A percentile compares a stretch with the other conserved stretches of the same genome.
Evolutionary conservation across 1,284 basidiomycete genomes (phyloP).

Genomic region (Athelia sp.): DNA sequence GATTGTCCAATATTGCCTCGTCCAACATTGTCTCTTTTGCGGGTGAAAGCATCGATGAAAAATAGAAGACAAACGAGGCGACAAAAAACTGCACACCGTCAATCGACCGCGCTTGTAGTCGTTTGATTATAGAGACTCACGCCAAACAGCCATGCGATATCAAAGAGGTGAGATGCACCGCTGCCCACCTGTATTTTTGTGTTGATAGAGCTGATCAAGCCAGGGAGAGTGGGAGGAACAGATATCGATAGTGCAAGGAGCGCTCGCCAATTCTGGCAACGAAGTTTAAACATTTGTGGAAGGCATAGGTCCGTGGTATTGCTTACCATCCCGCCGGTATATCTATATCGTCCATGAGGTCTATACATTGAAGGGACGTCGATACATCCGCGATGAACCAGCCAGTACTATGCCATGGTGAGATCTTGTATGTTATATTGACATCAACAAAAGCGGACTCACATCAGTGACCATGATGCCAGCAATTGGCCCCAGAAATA

Average conservation of each 20-base stretch:
- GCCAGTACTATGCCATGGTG: slow-evolving; percentile 46
- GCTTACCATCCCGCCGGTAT: slow-evolving; percentile 59
- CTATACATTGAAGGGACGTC: slow-evolving; percentile 72
- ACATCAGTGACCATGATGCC: slow-evolving; percentile 74
- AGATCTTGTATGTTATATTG: slow-evolving; percentile 4
- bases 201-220: slow-evolving; percentile 64
- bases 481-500: slow-evolving; percentile 71
- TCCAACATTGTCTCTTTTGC: slow-evolving; percentile 55
- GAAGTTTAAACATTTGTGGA: slow-evolving; percentile 1
- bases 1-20: slow-evolving; percentile 25
- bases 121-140: slow-evolving; percentile 32
- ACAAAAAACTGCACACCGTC: slow-evolving; percentile 30
- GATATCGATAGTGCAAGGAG: slow-evolving; percentile 57
- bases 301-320: slow-evolving; percentile 4
- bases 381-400: slow-evolving; percentile 56
- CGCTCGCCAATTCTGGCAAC: slow-evolving; percentile 65
- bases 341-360: slow-evolving; percentile 60
- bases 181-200: slow-evolving; percentile 45
- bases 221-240: slow-evolving; percentile 62
- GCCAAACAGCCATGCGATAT: slow-evolving; percentile 69
- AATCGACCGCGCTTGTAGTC: not conserved
- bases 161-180: slow-evolving; percentile 47
- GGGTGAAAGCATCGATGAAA: slow-evolving; percentile 50
- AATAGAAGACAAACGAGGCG: slow-evolving; percentile 41
- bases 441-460: slow-evolving; percentile 17